Conservation (phyloP, 768 basidiomycete species). For the Strobilomyces dryophilus region DNA sequence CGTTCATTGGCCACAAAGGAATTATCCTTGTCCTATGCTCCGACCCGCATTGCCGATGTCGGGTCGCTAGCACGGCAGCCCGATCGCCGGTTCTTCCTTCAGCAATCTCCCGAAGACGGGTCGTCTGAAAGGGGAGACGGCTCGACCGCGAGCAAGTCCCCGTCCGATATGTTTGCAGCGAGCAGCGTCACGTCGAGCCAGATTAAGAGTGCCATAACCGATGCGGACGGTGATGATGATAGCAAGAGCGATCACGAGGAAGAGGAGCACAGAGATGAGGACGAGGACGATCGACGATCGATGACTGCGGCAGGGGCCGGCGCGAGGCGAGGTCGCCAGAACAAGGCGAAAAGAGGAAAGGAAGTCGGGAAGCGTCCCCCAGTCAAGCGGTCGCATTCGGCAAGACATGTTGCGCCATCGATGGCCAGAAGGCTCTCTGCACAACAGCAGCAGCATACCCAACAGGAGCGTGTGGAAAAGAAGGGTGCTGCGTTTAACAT, state of each 20-base stretch:
- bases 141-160: constrained; percentile 30
- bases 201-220: constrained; percentile 20
- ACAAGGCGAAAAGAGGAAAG: constrained; percentile 32
- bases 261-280: constrained; percentile 3
- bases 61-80: constrained; percentile 33
- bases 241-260: constrained; percentile 14
- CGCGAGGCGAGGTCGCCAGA: constrained; percentile 16
- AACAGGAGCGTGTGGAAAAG: constrained; percentile 17
- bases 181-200: constrained; percentile 35
- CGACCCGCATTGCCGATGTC: constrained; percentile 12
- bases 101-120: constrained; percentile 38
- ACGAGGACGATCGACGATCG: constrained; percentile 23
- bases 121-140: constrained; percentile 35
- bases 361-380: constrained; percentile 26
- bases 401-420: constrained; percentile 26
- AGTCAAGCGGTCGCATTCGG: constrained; percentile 27
- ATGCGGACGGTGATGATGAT: constrained; percentile 16
- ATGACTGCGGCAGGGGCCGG: constrained; percentile 8
- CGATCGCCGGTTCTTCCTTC: constrained; percentile 44
- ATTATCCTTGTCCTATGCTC: neutral
- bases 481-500: constrained; percentile 48
- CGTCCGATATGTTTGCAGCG: constrained; percentile 31
- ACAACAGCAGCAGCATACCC: constrained; percentile 21
- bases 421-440: constrained; percentile 26
- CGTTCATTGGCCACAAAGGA: constrained; percentile 6